Evolutionary conservation across 768 basidiomycete genomes (phyloP).

Genomic region (Melanogaster broomeanus): DNA sequence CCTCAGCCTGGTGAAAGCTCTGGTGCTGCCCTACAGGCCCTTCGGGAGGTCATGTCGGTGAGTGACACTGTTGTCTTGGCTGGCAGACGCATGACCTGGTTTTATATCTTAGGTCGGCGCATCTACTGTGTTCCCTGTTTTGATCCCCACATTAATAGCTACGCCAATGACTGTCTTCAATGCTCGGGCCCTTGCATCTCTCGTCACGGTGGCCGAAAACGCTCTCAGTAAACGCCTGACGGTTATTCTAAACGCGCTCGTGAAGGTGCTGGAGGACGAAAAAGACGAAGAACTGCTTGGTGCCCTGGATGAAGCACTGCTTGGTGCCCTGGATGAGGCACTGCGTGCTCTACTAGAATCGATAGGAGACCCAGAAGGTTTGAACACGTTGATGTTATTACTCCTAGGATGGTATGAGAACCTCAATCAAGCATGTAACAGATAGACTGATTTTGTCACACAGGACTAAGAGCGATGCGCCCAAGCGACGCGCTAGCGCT

Average conservation of each 20-base stretch:
- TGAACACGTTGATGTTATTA: constrained; percentile 87
- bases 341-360: constrained; percentile 74
- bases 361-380: constrained; percentile 81
- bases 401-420: constrained; percentile 82
- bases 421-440: neutral
- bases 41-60: constrained; percentile 93
- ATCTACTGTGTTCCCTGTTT: constrained; percentile 92
- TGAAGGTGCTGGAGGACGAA: constrained; percentile 73
- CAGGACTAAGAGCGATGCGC: constrained; percentile 80
- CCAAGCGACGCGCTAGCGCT: constrained; percentile 73
- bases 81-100: neutral
- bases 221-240: constrained; percentile 85
- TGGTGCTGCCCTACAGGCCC: constrained; percentile 92
- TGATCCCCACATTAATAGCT: constrained; percentile 90
- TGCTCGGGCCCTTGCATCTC: constrained; percentile 82
- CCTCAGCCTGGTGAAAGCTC: constrained; percentile 91
- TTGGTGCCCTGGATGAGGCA: too few relatives aligned
- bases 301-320: constrained; percentile 76
- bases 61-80: constrained; percentile 28
- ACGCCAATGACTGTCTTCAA: constrained; percentile 95
- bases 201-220: constrained; percentile 92
- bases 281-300: constrained; percentile 65
- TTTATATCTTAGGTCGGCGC: constrained; percentile 76
- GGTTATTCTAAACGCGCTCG: constrained; percentile 75
- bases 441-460: neutral